These are phyloP conservation scores for Lotus japonicus DNA, from an alignment of 306 rosid species.

Conservation along the genomic window DNA sequence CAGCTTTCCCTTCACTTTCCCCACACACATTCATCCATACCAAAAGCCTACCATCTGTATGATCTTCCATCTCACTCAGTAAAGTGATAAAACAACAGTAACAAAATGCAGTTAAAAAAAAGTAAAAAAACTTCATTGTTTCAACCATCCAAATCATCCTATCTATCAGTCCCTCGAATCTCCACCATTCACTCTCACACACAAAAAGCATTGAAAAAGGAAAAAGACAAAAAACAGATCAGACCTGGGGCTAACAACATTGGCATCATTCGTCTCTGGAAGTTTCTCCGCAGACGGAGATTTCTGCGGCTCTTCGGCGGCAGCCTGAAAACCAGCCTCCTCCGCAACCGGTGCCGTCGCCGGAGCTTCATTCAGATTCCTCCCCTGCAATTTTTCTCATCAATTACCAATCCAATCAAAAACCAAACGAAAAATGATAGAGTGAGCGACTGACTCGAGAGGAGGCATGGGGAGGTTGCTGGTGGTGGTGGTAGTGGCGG, in stretches of 20 bases:
- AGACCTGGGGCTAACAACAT: constrained; percentile 58
- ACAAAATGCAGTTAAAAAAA: background rate
- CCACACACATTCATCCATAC: constrained; percentile 4
- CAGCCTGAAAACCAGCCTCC: constrained; percentile 30
- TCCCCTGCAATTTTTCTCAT: constrained; percentile 29
- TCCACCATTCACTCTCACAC: too few species aligned
- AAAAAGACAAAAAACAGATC: background rate
- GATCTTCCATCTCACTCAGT: background rate
- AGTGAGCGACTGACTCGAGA: constrained; percentile 5
- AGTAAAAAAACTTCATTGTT: background rate
- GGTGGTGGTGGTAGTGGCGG: constrained; percentile 2
- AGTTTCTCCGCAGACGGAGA: constrained; percentile 43
- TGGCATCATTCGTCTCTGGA: constrained; percentile 39
- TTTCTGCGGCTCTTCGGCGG: constrained; percentile 41
- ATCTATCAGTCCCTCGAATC: too few species aligned
- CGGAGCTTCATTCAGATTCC: constrained; percentile 37
- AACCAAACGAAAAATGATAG: background rate
- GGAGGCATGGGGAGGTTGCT: background rate
- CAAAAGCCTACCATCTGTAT: background rate
- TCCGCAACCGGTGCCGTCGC: constrained; percentile 33
- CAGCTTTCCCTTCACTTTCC: constrained; percentile 13
- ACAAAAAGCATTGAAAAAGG: background rate
- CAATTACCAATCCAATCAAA: constrained; percentile 14
- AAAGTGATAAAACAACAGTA: background rate
- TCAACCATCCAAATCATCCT: background rate